A percentile compares a stretch with the other conserved stretches of the same genome.
phyloP scores from a whole-genome alignment of 2,329 filamentous ascomycete genomes.

The Fusarium bactridioides region DNA sequence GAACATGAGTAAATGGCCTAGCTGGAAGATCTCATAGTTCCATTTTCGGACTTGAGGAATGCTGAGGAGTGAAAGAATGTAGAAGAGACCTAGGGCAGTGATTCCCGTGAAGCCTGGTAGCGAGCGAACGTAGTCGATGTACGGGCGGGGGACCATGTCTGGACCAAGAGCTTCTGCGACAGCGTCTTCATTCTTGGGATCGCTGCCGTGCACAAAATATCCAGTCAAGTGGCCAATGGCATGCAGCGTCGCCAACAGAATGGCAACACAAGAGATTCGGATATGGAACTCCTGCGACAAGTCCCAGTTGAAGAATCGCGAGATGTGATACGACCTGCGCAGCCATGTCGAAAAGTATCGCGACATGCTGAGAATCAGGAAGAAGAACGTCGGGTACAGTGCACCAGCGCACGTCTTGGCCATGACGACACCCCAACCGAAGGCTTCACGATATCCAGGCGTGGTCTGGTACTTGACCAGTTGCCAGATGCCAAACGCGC shows the following conservation, averaged over 20 bases:
- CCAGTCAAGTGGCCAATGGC: slow-evolving; percentile 63
- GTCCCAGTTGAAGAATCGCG: slow-evolving; percentile 65
- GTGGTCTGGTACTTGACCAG: slow-evolving; percentile 60
- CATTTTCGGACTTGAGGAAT: slow-evolving; percentile 59
- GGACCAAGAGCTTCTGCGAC: slow-evolving; percentile 56
- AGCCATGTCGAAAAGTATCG: slow-evolving; percentile 62
- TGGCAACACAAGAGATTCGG: slow-evolving; percentile 58
- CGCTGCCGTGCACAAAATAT: slow-evolving; percentile 60
- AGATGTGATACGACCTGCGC: slow-evolving; percentile 59
- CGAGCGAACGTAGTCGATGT: slow-evolving; percentile 55
- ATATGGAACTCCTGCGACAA: slow-evolving; percentile 64
- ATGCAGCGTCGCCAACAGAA: slow-evolving; percentile 61
- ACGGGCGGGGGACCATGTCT: slow-evolving; percentile 53
- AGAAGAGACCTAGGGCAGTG: slow-evolving; percentile 58
- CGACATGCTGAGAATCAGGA: slow-evolving; percentile 66
- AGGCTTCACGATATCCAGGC: slow-evolving; percentile 54
- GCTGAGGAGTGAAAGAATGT: slow-evolving; percentile 56
- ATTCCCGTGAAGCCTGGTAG: slow-evolving; percentile 61
- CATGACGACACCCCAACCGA: slow-evolving; percentile 64
- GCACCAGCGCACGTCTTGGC: slow-evolving; percentile 64
- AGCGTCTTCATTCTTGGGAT: slow-evolving; percentile 51
- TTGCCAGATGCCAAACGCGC: slow-evolving; percentile 64
- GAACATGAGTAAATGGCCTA: slow-evolving; percentile 65
- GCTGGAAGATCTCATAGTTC: slow-evolving; percentile 65
- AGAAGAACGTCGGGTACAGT: slow-evolving; percentile 66